A percentile compares a stretch with the other conserved stretches of the same genome.
phyloP scores from a whole-genome alignment of 148 eudicot genomes.

The Vaccinium darrowii region DNA sequence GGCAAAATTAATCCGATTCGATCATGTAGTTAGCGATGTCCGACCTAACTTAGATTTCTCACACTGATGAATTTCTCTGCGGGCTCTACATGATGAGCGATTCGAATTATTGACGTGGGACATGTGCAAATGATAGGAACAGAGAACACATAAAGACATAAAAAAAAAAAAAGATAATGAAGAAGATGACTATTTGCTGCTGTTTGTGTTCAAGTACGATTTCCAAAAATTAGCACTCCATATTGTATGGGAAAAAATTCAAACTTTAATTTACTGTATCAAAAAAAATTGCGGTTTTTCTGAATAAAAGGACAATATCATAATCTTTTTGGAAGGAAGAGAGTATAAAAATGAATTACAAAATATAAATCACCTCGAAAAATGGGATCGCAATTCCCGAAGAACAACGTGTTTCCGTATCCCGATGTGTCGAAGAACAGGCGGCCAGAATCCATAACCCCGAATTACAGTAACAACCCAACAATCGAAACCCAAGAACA shows the following conservation, averaged over 20 bases:
- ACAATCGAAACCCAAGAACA: constrained; percentile 10
- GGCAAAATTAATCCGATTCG: background rate
- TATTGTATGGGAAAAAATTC: background rate
- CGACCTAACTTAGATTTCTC: background rate
- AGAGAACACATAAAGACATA: background rate
- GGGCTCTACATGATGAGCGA: background rate
- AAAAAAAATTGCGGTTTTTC: background rate
- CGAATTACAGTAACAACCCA: background rate
- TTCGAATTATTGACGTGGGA: background rate
- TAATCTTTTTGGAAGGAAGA: too few relatives aligned
- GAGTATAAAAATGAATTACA: too few relatives aligned
- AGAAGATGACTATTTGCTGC: background rate
- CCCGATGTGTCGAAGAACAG: constrained; percentile 46
- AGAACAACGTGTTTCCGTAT: constrained; percentile 53
- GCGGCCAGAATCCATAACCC: constrained; percentile 48
- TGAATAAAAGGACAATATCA: too few relatives aligned
- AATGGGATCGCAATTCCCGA: constrained; percentile 39
- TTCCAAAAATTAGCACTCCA: background rate
- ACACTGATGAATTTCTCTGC: background rate
- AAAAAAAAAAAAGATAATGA: background rate
- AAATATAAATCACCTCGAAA: constrained; percentile 48
- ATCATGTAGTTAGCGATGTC: background rate
- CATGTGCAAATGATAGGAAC: background rate
- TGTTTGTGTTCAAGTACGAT: background rate
- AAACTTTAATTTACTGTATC: background rate